Evolutionary conservation across 306 rosid species (phyloP).

Genomic region (Quercus rubra): DNA sequence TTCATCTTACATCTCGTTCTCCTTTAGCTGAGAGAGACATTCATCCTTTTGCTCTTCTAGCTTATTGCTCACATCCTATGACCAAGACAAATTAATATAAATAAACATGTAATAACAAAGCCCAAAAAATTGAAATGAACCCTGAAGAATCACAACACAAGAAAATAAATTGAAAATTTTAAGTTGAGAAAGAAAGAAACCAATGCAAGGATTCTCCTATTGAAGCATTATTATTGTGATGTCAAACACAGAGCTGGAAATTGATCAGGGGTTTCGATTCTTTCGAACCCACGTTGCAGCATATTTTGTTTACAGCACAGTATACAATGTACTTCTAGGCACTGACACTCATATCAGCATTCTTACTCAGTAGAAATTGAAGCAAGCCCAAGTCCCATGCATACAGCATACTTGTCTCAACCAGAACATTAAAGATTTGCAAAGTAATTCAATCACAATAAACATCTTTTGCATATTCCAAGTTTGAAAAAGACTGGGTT

Average conservation of each 20-base stretch:
- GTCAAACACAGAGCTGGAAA: not conserved
- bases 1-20: constrained; percentile 86
- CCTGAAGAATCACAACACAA: not conserved
- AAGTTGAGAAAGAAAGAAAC: not conserved
- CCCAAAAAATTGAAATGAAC: not conserved
- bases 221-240: not conserved
- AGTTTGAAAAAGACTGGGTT: not conserved
- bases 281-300: not conserved
- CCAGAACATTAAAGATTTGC: not conserved
- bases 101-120: not conserved
- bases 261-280: not conserved
- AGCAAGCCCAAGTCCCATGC: not conserved
- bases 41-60: constrained; percentile 98
- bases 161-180: not conserved
- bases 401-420: not conserved
- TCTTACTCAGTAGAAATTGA: too few relatives aligned
- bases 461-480: not conserved
- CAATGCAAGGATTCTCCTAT: not conserved
- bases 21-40: constrained; percentile 82
- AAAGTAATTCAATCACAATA: not conserved
- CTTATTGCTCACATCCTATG: constrained; percentile 81
- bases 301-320: not conserved
- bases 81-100: constrained; percentile 26
- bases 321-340: too few relatives aligned
- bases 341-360: too few relatives aligned